A percentile compares a stretch with the other conserved stretches of the same genome.
phyloP scores from a whole-genome alignment of 495 filamentous ascomycete genomes.

The Halenospora varia region DNA sequence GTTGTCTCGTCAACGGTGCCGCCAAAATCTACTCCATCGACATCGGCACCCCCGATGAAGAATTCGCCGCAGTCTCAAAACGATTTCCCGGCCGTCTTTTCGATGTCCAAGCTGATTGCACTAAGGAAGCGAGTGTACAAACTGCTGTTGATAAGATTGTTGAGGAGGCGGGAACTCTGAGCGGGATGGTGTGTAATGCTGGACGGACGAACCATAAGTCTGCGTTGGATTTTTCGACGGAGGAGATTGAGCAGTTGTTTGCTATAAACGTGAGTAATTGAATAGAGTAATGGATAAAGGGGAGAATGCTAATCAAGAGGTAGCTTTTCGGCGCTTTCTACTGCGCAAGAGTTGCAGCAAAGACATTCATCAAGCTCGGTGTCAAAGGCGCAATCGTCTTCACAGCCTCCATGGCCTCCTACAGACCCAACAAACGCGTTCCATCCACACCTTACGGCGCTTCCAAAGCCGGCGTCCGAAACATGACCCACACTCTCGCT shows the following conservation, averaged over 20 bases:
- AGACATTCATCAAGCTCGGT: constrained; percentile 8
- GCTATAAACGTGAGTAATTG: constrained; percentile 9
- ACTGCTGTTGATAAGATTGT: constrained; percentile 8
- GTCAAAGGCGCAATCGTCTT: constrained; percentile 19
- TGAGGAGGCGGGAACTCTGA: constrained; percentile 5
- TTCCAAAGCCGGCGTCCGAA: constrained; percentile 76
- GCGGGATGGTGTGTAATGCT: constrained; percentile 15
- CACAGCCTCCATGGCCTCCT: constrained; percentile 16
- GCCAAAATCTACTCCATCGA: constrained; percentile 16
- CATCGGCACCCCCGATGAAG: constrained; percentile 5
- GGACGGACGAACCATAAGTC: constrained; percentile 13
- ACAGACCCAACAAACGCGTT: constrained; percentile 4
- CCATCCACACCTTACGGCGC: constrained; percentile 59
- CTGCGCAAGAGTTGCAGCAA: constrained; percentile 9
- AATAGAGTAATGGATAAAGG: not conserved
- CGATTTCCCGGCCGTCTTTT: not conserved
- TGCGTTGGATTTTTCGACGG: constrained; percentile 11
- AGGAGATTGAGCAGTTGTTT: constrained; percentile 10
- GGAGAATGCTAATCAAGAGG: not conserved
- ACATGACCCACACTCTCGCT: constrained; percentile 78
- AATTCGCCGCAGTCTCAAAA: constrained; percentile 7
- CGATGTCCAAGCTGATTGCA: constrained; percentile 5
- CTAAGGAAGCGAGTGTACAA: constrained; percentile 11
- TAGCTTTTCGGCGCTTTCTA: constrained; percentile 7
- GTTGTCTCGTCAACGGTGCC: constrained; percentile 11